Evolutionary conservation across 192 early-diverging fungal genomes (phyloP).

Genomic region (Linnemannia elongata): DNA sequence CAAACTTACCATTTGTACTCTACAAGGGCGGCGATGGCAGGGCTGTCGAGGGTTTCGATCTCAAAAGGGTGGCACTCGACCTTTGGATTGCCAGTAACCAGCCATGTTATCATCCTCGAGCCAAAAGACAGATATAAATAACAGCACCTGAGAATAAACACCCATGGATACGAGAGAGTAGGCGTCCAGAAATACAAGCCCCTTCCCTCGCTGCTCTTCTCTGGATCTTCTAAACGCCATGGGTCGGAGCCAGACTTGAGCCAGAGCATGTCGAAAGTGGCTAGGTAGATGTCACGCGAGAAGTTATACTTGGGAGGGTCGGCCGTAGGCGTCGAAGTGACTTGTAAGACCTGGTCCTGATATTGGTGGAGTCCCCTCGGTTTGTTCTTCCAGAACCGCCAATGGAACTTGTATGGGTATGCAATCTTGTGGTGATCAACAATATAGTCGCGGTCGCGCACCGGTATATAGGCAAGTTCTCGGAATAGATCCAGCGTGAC

Average conservation of each 20-base stretch:
- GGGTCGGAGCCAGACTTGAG: not conserved
- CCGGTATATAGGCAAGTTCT: slow-evolving; percentile 7
- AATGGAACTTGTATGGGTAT: not conserved
- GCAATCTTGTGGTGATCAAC: slow-evolving; percentile 8
- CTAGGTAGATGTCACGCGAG: slow-evolving; percentile 3
- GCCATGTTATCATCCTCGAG: too few relatives aligned
- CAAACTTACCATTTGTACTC: slow-evolving; percentile 39
- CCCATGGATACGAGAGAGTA: too few relatives aligned
- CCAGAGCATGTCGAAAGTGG: slow-evolving; percentile 15
- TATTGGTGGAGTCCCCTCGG: not conserved
- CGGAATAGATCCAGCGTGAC: not conserved
- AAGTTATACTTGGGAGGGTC: not conserved
- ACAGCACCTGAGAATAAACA: too few relatives aligned
- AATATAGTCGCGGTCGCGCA: not conserved
- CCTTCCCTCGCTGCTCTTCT: not conserved
- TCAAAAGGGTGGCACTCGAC: slow-evolving; percentile 6
- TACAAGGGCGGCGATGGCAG: slow-evolving; percentile 39
- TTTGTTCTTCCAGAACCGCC: not conserved
- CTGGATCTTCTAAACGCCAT: not conserved
- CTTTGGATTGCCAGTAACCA: too few relatives aligned
- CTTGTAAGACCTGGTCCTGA: not conserved
- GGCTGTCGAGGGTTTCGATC: slow-evolving; percentile 21
- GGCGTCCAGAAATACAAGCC: slow-evolving; percentile 6
- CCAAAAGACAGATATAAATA: too few relatives aligned
- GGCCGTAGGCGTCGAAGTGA: not conserved